phyloP scores from a whole-genome alignment of 768 basidiomycete species.

The Boletales sp. region DNA sequence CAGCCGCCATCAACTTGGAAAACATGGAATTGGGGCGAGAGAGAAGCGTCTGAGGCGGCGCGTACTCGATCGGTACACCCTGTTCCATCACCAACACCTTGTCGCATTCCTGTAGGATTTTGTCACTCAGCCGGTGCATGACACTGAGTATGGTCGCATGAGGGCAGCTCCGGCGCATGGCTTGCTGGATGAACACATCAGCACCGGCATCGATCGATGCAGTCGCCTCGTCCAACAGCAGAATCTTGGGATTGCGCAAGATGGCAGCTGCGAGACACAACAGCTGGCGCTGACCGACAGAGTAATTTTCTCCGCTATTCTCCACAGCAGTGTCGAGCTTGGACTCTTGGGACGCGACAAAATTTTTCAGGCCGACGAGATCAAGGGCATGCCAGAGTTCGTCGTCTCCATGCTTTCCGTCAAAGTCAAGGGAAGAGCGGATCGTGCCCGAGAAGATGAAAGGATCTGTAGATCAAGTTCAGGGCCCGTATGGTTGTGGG shows the following conservation, averaged over 20 bases:
- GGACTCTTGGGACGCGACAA: slow-evolving; percentile 69
- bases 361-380: slow-evolving; percentile 57
- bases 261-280: slow-evolving; percentile 49
- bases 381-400: slow-evolving; percentile 40
- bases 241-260: slow-evolving; percentile 29
- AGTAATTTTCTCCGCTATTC: slow-evolving; percentile 69
- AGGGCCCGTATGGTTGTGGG: neutral
- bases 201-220: slow-evolving; percentile 83
- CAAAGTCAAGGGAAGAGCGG: slow-evolving; percentile 26
- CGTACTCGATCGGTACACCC: slow-evolving; percentile 26
- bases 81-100: slow-evolving; percentile 39
- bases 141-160: slow-evolving; percentile 27
- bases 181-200: slow-evolving; percentile 62
- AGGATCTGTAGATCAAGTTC: slow-evolving; percentile 17
- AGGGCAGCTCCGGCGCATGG: slow-evolving; percentile 29
- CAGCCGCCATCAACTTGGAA: slow-evolving; percentile 24
- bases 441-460: slow-evolving; percentile 33
- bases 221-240: slow-evolving; percentile 31
- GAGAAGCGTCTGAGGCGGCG: slow-evolving; percentile 21
- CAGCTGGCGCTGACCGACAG: slow-evolving; percentile 89
- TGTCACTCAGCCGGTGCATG: slow-evolving; percentile 30
- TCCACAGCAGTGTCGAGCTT: slow-evolving; percentile 74
- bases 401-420: slow-evolving; percentile 20
- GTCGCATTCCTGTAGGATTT: slow-evolving; percentile 27
- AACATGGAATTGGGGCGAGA: slow-evolving; percentile 25